Conservation (phyloP, 2,329 filamentous ascomycete genomes). For the Cordyceps javanica region DNA sequence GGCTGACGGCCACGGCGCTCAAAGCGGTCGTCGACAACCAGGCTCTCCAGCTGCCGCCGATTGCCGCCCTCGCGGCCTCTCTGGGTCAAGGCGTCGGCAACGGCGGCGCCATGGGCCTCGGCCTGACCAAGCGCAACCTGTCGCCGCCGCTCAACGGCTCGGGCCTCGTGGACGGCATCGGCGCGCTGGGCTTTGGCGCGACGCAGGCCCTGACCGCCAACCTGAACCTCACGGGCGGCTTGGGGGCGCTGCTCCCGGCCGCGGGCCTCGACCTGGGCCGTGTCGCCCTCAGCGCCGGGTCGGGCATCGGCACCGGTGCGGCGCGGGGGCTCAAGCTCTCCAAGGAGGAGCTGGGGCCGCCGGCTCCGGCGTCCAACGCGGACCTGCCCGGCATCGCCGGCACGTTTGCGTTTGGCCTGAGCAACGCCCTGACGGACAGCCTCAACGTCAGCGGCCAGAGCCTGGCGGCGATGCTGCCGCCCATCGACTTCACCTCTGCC, state of each 20-base stretch:
- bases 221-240: conserved; percentile 16
- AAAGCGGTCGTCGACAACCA: conserved; percentile 19
- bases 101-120: conserved; percentile 20
- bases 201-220: conserved; percentile 21
- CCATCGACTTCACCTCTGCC: background rate
- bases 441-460: background rate
- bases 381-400: conserved; percentile 12
- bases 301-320: conserved; percentile 14
- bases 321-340: conserved; percentile 15
- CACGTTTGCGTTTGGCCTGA: conserved; percentile 16
- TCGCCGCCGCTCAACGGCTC: conserved; percentile 17
- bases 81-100: conserved; percentile 20
- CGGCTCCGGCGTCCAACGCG: background rate
- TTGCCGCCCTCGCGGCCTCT: conserved; percentile 16
- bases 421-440: conserved; percentile 15
- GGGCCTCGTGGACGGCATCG: conserved; percentile 17
- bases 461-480: background rate
- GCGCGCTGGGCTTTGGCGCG: conserved; percentile 24
- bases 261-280: conserved; percentile 4
- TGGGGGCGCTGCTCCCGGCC: conserved; percentile 8
- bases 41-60: conserved; percentile 14
- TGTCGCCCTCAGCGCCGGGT: background rate
- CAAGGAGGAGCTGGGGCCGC: conserved; percentile 6
- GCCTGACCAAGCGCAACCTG: conserved; percentile 15
- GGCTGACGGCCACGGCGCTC: conserved; percentile 23